Conservation (phyloP, 306 rosid genomes). For the Malus sieversii region DNA sequence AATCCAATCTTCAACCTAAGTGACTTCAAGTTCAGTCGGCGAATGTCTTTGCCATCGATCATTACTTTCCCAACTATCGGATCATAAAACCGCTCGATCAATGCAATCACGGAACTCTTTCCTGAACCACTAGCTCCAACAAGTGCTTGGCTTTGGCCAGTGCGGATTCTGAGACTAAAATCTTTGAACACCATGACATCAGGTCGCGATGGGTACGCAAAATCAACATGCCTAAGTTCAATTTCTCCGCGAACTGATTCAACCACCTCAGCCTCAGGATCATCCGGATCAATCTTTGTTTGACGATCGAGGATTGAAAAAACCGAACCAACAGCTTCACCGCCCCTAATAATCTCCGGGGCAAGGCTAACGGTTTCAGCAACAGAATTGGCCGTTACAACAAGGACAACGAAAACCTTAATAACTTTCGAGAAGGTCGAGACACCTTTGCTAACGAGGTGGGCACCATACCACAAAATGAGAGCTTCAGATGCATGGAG, state of each 20-base stretch:
- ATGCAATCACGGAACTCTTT: conserved; percentile 82
- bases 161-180: conserved; percentile 66
- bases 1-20: conserved; percentile 81
- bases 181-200: conserved; percentile 88
- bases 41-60: conserved; percentile 89
- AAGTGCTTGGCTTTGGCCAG: conserved; percentile 93
- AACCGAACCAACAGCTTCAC: conserved; percentile 90
- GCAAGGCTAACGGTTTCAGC: conserved; percentile 99
- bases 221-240: conserved; percentile 91
- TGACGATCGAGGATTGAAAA: conserved; percentile 77
- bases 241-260: conserved; percentile 83
- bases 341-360: conserved; percentile 93
- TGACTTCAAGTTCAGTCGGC: conserved; percentile 64
- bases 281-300: conserved; percentile 82
- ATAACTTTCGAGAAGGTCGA: conserved; percentile 90
- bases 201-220: conserved; percentile 85
- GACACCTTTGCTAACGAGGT: conserved; percentile 70
- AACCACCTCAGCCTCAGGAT: conserved; percentile 66
- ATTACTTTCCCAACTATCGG: conserved; percentile 84
- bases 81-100: conserved; percentile 88
- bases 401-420: conserved; percentile 86
- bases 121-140: conserved; percentile 98
- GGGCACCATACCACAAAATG: conserved; percentile 87
- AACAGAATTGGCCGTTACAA: conserved; percentile 92
- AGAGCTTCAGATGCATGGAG: conserved; percentile 90